Evolutionary conservation across 352 stramenopile genomes (phyloP).

Genomic region (Globisporangium iwayamae): DNA sequence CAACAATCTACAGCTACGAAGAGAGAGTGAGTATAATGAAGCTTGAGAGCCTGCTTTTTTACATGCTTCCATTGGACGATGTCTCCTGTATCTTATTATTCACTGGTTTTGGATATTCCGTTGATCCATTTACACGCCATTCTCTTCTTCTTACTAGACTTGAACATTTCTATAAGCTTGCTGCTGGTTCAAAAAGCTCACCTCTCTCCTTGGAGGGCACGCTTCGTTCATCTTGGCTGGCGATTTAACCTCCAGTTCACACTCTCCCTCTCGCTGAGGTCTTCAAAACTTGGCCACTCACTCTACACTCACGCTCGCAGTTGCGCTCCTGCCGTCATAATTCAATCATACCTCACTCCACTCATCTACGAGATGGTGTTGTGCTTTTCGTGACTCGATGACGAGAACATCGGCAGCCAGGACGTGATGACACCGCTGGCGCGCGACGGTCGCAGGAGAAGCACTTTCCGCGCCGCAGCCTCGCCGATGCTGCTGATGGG

Average conservation of each 20-base stretch:
- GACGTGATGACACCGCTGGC: conserved; percentile 26
- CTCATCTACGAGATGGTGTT: background rate
- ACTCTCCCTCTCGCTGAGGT: too few species aligned
- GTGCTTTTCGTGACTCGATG: background rate
- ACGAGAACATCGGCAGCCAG: conserved; percentile 25
- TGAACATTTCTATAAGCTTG: background rate
- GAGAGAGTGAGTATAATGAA: background rate
- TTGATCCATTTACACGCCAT: conserved; percentile 10
- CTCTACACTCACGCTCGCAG: too few species aligned
- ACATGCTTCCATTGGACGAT: background rate
- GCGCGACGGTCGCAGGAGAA: conserved; percentile 14
- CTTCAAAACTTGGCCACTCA: too few species aligned
- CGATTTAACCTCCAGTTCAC: too few species aligned
- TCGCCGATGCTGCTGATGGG: conserved; percentile 16
- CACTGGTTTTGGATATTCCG: conserved; percentile 5
- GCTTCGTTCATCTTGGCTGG: too few species aligned
- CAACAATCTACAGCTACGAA: background rate
- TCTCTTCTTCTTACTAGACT: conserved; percentile 2
- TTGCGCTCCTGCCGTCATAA: too few species aligned
- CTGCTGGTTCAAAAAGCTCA: background rate
- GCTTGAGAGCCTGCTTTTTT: background rate
- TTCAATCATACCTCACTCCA: background rate
- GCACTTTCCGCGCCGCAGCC: conserved; percentile 16
- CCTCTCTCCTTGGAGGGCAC: too few species aligned
- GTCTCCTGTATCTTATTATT: conserved; percentile 6